A percentile compares a stretch with the other conserved stretches of the same genome.
Conservation (phyloP, 345 rosid genomes). For the Boechera divaricarpa region DNA sequence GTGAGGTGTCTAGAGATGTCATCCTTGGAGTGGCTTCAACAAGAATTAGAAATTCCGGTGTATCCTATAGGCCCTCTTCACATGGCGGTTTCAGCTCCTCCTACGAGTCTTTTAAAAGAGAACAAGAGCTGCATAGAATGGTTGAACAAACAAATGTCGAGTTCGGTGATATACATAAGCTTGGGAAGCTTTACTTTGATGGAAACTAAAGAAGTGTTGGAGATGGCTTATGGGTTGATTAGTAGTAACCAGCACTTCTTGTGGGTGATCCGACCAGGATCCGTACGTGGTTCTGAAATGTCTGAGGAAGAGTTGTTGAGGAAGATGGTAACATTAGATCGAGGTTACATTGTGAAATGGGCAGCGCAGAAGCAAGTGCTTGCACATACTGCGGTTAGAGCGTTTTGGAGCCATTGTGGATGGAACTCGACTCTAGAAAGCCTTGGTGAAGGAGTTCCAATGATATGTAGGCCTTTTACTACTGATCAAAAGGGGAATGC, state of each 20-base stretch:
- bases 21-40: slow-evolving; percentile 19
- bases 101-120: slow-evolving; percentile 23
- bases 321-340: slow-evolving; percentile 7
- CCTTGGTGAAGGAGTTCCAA: slow-evolving; percentile 51
- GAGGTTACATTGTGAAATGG: slow-evolving; percentile 42
- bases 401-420: slow-evolving; percentile 17
- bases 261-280: slow-evolving; percentile 42
- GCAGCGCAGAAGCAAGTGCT: slow-evolving; percentile 37
- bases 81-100: slow-evolving; percentile 3
- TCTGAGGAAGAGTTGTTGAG: not conserved
- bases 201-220: slow-evolving; percentile 20
- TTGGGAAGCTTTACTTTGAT: slow-evolving; percentile 54
- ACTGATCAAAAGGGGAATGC: slow-evolving; percentile 53
- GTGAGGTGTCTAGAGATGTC: slow-evolving; percentile 26
- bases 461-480: slow-evolving; percentile 53
- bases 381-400: slow-evolving; percentile 14
- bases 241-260: slow-evolving; percentile 35
- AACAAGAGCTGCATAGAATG: slow-evolving; percentile 51
- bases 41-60: not conserved
- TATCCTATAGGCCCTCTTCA: slow-evolving; percentile 39
- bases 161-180: slow-evolving; percentile 58
- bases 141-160: slow-evolving; percentile 43
- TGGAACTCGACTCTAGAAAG: slow-evolving; percentile 27
- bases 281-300: slow-evolving; percentile 3
- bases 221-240: slow-evolving; percentile 37